Evolutionary conservation across 192 early-diverging fungal genomes (phyloP).

Genomic region (Rhizophagus sp.): DNA sequence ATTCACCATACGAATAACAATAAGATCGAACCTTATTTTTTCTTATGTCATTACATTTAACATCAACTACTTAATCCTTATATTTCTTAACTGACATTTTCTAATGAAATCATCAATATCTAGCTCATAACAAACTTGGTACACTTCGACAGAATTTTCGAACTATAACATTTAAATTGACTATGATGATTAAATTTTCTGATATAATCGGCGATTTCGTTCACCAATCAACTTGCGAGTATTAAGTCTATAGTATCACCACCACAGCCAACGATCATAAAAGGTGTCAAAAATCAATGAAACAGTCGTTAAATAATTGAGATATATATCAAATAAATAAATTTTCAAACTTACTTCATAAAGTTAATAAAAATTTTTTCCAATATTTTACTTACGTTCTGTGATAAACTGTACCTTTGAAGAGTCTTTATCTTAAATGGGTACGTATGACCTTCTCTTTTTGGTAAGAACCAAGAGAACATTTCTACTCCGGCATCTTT

Average conservation of each 20-base stretch:
- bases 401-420: no score
- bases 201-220: slow-evolving; percentile 28
- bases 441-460: no score
- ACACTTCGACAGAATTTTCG: not conserved
- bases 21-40: no score
- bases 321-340: no score
- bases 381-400: no score
- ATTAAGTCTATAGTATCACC: slow-evolving; percentile 46
- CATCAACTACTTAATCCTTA: slow-evolving; percentile 46
- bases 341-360: no score
- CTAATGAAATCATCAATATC: not conserved
- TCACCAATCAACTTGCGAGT: slow-evolving; percentile 14
- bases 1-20: no score
- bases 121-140: not conserved
- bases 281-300: not conserved
- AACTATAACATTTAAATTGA: not conserved
- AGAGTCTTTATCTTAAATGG: no score
- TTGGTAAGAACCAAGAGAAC: slow-evolving; percentile 4
- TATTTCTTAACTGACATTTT: not conserved
- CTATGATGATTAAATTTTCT: slow-evolving; percentile 36
- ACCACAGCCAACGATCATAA: slow-evolving; percentile 49
- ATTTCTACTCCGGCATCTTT: not conserved
- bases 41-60: slow-evolving; percentile 35
- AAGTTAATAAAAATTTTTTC: no score
- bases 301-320: no score